phyloP scores from a whole-genome alignment of 176 grass and related monocot species.

The bread wheat (Triticum aestivum) region IWGSC_CS_RefSeq_v2.1 NC_057802.1:22329974-22330473 shows the following conservation, averaged over 20 bases:
- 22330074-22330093: too few species aligned
- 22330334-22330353: neutral
- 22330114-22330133: neutral
- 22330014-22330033: neutral
- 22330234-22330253: neutral
- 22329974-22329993: too few species aligned
- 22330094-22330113: neutral
- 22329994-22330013: too few species aligned
- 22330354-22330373: slow-evolving; percentile 27
- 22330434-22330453: slow-evolving; percentile 11
- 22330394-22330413: slow-evolving; percentile 14
- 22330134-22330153: neutral
- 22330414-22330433: neutral
- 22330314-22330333: neutral
- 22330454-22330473: neutral
- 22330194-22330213: neutral
- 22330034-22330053: neutral
- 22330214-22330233: neutral
- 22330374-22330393: neutral
- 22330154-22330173: neutral
- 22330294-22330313: neutral
- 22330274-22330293: neutral
- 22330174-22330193: neutral
- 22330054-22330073: too few species aligned
- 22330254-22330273: neutral